These are phyloP conservation scores for Pinus tabuliformis DNA, from an alignment of 75 land plant species.

Conservation along the genomic window DNA sequence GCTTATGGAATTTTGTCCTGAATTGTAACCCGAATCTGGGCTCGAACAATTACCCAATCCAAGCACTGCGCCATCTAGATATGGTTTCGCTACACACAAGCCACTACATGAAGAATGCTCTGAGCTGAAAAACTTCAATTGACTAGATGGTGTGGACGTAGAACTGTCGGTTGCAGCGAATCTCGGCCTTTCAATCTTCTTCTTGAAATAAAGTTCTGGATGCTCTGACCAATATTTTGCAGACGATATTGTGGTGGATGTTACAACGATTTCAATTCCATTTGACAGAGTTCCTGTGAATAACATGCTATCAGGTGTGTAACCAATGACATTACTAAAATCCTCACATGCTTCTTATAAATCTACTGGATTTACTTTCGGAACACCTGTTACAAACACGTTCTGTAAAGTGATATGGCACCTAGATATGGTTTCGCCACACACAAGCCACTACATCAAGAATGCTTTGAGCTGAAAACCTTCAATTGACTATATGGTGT, in stretches of 20 bases:
- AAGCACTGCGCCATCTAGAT: conserved; percentile 23
- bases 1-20: conserved; percentile 66
- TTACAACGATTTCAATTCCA: conserved; percentile 89
- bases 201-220: conserved; percentile 57
- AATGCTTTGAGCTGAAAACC: too few relatives aligned
- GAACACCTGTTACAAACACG: conserved; percentile 67
- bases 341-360: conserved; percentile 90
- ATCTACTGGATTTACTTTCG: conserved; percentile 60
- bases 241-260: conserved; percentile 42
- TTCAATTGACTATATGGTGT: too few relatives aligned
- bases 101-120: conserved; percentile 33
- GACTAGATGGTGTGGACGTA: conserved; percentile 76
- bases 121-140: conserved; percentile 30
- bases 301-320: conserved; percentile 42
- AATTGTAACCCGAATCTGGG: conserved; percentile 76
- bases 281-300: conserved; percentile 85
- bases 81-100: conserved; percentile 27
- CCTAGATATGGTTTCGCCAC: too few relatives aligned
- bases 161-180: conserved; percentile 72
- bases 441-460: too few relatives aligned
- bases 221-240: conserved; percentile 62
- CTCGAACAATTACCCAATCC: conserved; percentile 76
- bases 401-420: too few relatives aligned
- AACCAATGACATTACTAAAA: conserved; percentile 88
- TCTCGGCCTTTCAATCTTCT: conserved; percentile 60